phyloP scores from a whole-genome alignment of 768 basidiomycete species.

The Kwoniella dendrophila region DNA sequence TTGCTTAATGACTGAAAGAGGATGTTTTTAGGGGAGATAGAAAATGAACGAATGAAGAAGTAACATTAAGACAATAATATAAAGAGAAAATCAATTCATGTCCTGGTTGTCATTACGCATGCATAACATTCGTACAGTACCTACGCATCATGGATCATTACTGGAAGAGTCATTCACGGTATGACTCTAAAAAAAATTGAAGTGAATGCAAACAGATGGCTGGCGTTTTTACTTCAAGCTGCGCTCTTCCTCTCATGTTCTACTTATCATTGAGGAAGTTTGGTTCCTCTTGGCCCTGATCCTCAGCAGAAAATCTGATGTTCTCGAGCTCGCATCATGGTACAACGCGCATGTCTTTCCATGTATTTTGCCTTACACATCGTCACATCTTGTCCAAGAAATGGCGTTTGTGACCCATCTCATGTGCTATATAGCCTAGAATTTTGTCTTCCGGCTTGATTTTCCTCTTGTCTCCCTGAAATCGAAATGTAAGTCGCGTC shows the following conservation, averaged over 20 bases:
- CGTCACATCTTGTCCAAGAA: too few relatives aligned
- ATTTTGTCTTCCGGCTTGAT: too few relatives aligned
- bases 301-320: too few relatives aligned
- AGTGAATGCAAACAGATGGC: constrained; percentile 12
- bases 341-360: too few relatives aligned
- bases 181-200: too few relatives aligned
- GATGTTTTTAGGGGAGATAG: not conserved
- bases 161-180: too few relatives aligned
- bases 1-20: constrained; percentile 2
- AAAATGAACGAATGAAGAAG: not conserved
- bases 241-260: constrained; percentile 5
- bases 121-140: not conserved
- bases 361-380: too few relatives aligned
- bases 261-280: not conserved
- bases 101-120: not conserved
- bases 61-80: not conserved
- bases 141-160: not conserved
- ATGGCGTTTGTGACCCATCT: not conserved
- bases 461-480: too few relatives aligned
- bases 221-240: constrained; percentile 4
- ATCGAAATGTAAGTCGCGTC: constrained; percentile 9
- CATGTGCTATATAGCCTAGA: constrained; percentile 5
- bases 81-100: not conserved
- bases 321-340: constrained; percentile 1
- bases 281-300: not conserved